Evolutionary conservation across 768 basidiomycete genomes (phyloP), one percentile per base, ranked within the genome.

Genomic region (Auriscalpium orientale): DNA sequence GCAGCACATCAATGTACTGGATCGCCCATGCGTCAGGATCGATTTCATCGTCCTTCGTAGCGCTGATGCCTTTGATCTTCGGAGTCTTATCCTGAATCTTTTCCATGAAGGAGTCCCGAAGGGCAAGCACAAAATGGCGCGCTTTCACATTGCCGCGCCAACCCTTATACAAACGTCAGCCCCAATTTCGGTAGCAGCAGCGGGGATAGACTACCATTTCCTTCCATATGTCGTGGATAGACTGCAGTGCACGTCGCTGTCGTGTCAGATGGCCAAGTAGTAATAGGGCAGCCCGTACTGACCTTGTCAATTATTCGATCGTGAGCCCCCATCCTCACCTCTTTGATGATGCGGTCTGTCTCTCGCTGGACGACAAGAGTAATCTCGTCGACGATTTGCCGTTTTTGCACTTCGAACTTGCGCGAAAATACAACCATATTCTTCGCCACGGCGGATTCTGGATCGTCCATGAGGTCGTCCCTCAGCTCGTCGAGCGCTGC

Each of bases 41-140:
- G 13, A 28, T 28, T 28, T 28, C 28, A 28, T 28, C 28, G 28
- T 28, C 7, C 28, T 28, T 28, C 28, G 28, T 28, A 43, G 18
- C 40, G 15, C 15, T 18, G 40, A 43, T 15, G 40, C 13, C 40
- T 18, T 13, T 59, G 46, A 45, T 66, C 64, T 13, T 57, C 57
- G 22, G 52, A 22, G n/a, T 50, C 38, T 16, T 13, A 49, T 20
- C 50, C 18, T 58, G 56, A 15, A 57, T 57, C 48, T 56, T 55
- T n/a, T 68, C 64, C 15, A 47, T 35, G 58, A 66, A 67, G 56
- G 68, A 65, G 53, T 71, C 69, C 8, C 64, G 62, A 9, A 71
- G 55, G 8, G 65, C 66, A 33, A 66, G 57, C 21, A 48, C 46
- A 28, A 48, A 48, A 8, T 43, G 40, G 40, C 40, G 40, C 18